phyloP scores from a whole-genome alignment of 345 rosid genomes.

The Excoecaria agallocha region DNA sequence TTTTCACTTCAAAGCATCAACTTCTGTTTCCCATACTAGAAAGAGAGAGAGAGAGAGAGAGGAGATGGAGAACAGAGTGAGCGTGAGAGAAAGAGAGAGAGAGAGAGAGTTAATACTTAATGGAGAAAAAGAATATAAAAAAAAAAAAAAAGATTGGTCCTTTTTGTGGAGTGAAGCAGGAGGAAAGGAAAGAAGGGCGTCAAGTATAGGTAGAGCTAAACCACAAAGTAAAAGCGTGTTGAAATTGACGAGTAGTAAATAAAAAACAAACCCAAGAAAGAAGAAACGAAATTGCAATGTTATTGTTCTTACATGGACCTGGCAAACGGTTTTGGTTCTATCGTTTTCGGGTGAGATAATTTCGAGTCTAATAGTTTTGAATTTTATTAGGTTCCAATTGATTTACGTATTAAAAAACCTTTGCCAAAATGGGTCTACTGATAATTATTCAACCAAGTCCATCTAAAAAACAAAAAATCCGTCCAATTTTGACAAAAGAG shows the following conservation, averaged over 20 bases:
- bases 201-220: slow-evolving; percentile 2
- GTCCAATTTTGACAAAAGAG: too few species aligned
- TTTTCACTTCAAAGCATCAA: slow-evolving; percentile 10
- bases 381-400: too few species aligned
- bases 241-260: not conserved
- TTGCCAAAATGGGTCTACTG: too few species aligned
- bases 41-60: not conserved
- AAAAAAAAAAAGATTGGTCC: not conserved
- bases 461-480: too few species aligned
- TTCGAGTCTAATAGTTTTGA: too few species aligned
- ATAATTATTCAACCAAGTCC: too few species aligned
- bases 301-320: too few species aligned
- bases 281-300: not conserved
- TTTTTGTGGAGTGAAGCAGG: slow-evolving; percentile 5
- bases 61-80: slow-evolving; percentile 1
- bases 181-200: slow-evolving; percentile 17
- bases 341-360: too few species aligned
- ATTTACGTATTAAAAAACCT: too few species aligned
- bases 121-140: not conserved
- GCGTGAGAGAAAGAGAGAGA: too few species aligned
- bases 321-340: too few species aligned
- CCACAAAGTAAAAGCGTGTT: not conserved
- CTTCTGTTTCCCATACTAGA: slow-evolving; percentile 27
- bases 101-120: not conserved
- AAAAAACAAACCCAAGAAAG: not conserved